These are phyloP conservation scores for Solanum ossicruentum DNA, from an alignment of 257 asterid species.

Conservation along the genomic window DNA sequence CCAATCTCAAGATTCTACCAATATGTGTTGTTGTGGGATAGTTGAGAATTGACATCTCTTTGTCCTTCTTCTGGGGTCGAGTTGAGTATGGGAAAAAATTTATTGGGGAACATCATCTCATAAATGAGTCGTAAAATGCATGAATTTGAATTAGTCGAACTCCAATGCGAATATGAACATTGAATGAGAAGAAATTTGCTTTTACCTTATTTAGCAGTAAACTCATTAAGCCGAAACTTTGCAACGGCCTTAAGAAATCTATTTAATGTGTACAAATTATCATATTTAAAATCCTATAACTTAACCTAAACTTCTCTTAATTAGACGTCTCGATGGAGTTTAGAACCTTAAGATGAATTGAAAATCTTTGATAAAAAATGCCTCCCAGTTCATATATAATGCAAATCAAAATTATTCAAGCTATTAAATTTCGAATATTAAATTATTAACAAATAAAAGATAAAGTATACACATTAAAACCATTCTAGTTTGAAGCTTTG, in stretches of 20 bases:
- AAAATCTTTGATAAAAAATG: not conserved
- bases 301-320: not conserved
- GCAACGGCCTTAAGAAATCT: not conserved
- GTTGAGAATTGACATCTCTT: rapidly evolving
- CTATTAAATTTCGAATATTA: not conserved
- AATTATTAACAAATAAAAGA: not conserved
- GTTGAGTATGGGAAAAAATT: rapidly evolving
- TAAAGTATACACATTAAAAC: not conserved
- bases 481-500: not conserved
- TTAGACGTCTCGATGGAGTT: not conserved
- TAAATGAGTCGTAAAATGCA: not conserved
- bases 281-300: not conserved
- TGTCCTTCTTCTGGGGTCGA: not conserved
- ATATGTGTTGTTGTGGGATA: not conserved
- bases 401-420: not conserved
- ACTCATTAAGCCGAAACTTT: rapidly evolving
- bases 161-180: not conserved
- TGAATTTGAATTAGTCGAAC: not conserved
- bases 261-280: not conserved
- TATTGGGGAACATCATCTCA: not conserved
- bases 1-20: not conserved
- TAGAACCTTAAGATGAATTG: not conserved
- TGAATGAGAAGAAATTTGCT: too few relatives aligned
- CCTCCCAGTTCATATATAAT: not conserved
- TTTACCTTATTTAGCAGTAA: not conserved